phyloP scores from a whole-genome alignment of 2,329 filamentous ascomycete species.

The Hymenotorrendiella dingleyae region DNA sequence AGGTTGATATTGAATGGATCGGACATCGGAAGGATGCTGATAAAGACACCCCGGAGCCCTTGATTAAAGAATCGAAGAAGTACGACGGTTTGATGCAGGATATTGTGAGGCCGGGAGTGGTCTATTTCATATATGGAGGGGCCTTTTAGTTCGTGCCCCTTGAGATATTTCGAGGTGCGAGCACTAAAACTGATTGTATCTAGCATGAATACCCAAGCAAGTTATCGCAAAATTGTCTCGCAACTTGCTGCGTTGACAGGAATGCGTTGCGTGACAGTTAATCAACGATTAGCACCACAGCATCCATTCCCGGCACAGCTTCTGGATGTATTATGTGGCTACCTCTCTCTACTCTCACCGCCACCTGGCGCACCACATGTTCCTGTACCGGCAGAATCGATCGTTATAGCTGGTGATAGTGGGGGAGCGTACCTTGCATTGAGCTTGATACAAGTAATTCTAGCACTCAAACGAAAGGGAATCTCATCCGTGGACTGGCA shows the following conservation, averaged over 20 bases:
- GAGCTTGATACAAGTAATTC: neutral
- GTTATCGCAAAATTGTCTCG: neutral
- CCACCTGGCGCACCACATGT: slow-evolving; percentile 1
- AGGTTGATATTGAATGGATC: neutral
- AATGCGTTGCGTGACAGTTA: neutral
- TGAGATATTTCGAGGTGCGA: neutral
- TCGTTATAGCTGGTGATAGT: slow-evolving; percentile 3
- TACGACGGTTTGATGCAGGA: slow-evolving; percentile 1
- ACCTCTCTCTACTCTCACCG: slow-evolving; percentile 2
- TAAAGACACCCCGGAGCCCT: neutral
- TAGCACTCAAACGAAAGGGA: neutral
- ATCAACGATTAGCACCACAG: slow-evolving; percentile 2
- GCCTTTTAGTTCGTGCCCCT: slow-evolving; percentile 1
- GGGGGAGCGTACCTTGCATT: neutral
- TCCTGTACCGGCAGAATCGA: neutral
- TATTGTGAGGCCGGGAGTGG: neutral
- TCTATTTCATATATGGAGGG: slow-evolving; percentile 2
- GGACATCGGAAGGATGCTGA: slow-evolving; percentile 1
- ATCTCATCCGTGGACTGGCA: neutral
- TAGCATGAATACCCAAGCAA: slow-evolving; percentile 1
- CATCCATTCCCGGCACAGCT: slow-evolving; percentile 3
- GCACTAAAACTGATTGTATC: neutral
- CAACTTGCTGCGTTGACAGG: neutral
- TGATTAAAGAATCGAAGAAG: neutral
- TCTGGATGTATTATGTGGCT: neutral